Base-by-base conservation (phyloP, 805 yeast genomes). In the Debaryomyces castellii region DNA sequence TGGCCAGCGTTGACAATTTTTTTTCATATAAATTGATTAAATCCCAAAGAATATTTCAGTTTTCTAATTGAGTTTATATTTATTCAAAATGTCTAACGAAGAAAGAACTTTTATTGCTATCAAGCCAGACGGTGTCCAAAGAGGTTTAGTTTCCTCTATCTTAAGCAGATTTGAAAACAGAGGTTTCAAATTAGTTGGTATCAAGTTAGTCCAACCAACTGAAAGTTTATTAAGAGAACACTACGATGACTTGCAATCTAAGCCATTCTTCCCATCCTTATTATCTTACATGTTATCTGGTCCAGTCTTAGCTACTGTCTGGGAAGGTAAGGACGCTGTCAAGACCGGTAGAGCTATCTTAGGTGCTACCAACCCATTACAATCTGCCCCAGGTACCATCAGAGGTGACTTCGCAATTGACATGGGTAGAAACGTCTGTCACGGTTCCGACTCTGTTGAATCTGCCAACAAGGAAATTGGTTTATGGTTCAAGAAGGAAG, bases 251-350 rank as follows among this genome's bases (percentile, higher is more conserved):
- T 87, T 94, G 74, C 91, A 87, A 72, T 75, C 82, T 66, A 94
- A 94, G 83, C 96, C 98, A 66, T 94, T 94, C 82, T 94, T 91
- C 92, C 97, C 98, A 71, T 88, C 96, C 55, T 82, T 94, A 75
- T 82, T 89, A 69, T 80, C 89, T 57, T 91, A 91, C 89, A 95
- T 94, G 99, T 79, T 81, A 70, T 89, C 97, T 58, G 99, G 99
- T 63, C 99, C 99, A 70, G 87, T 94, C 62, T 83, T 92, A 64
- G 99, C 99, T 63, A 94, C 97, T 71, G 97, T 91, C 63, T 94
- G 99, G 99, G 98, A 94, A 78, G 99, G 99, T 77, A 94, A 91
- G 81, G 97, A 94, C 68, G 99, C 84, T 72, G 99, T 94, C 74
- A 91, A 92, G 81, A 96, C 89, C 75, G 99, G 99, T 73, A 87